These are phyloP conservation scores for Lentinula detonsa DNA, from an alignment of 768 basidiomycete species.

Conservation along the genomic window DNA sequence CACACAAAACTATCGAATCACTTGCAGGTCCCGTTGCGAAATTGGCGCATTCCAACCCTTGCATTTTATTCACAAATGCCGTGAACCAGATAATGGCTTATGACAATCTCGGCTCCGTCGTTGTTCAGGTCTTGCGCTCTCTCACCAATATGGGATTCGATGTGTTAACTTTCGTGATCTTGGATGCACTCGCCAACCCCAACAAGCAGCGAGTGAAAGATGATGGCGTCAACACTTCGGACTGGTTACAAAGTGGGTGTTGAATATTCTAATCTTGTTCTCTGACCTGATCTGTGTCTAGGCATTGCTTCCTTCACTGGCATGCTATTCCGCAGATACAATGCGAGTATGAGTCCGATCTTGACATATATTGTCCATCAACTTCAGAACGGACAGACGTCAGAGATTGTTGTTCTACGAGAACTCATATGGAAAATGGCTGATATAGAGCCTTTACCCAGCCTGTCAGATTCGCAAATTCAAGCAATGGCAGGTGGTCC, in stretches of 20 bases:
- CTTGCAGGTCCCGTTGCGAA: slow-evolving; percentile 88
- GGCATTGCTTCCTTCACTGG: slow-evolving; percentile 92
- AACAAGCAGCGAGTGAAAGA: slow-evolving; percentile 79
- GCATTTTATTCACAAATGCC: slow-evolving; percentile 82
- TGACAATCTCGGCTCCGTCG: slow-evolving; percentile 85
- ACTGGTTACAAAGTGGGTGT: slow-evolving; percentile 89
- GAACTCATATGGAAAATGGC: slow-evolving; percentile 96
- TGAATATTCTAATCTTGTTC: slow-evolving; percentile 10
- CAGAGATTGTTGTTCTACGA: slow-evolving; percentile 87
- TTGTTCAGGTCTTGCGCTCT: slow-evolving; percentile 85
- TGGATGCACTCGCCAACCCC: slow-evolving; percentile 84
- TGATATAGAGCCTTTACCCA: slow-evolving; percentile 86
- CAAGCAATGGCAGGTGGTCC: slow-evolving; percentile 89
- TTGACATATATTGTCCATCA: slow-evolving; percentile 91
- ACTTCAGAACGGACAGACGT: slow-evolving; percentile 73
- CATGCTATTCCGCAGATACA: slow-evolving; percentile 84
- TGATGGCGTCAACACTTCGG: slow-evolving; percentile 85
- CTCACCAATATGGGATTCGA: slow-evolving; percentile 94
- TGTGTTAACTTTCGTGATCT: slow-evolving; percentile 79
- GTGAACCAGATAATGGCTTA: slow-evolving; percentile 96
- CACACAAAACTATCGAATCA: slow-evolving; percentile 76
- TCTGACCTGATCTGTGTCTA: slow-evolving; percentile 20
- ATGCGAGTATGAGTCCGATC: slow-evolving; percentile 76
- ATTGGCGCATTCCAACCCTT: slow-evolving; percentile 90
- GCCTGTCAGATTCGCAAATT: slow-evolving; percentile 84